A percentile compares a stretch with the other conserved stretches of the same genome.
Conservation (phyloP, 306 rosid species). For the Pachyrhizus erosus region DNA sequence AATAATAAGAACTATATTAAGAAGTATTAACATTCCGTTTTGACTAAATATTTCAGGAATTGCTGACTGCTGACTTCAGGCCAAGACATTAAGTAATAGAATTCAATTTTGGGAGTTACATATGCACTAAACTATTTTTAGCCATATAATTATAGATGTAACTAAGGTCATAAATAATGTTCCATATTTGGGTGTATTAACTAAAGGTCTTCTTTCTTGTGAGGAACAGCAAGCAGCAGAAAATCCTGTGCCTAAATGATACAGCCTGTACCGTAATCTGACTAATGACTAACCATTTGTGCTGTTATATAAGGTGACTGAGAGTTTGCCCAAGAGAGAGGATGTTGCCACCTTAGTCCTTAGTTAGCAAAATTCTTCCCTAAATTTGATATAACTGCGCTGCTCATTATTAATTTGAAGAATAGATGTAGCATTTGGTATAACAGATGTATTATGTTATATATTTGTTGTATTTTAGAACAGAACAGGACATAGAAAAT, state of each 20-base stretch:
- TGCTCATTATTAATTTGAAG: not conserved
- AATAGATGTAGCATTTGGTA: not conserved
- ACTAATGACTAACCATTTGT: too few species aligned
- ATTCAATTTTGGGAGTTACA: constrained; percentile 14
- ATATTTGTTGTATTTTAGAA: not conserved
- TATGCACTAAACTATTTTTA: not conserved
- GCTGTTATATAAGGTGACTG: too few species aligned
- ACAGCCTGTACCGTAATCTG: not conserved
- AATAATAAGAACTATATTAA: too few species aligned
- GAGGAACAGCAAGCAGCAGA: too few species aligned
- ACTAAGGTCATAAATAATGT: constrained; percentile 10
- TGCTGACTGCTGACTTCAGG: not conserved
- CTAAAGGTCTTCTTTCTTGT: too few species aligned
- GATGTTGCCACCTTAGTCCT: too few species aligned
- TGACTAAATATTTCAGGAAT: not conserved
- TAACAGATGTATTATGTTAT: not conserved
- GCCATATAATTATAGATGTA: not conserved
- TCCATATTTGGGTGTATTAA: not conserved
- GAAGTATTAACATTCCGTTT: not conserved
- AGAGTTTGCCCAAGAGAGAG: too few species aligned
- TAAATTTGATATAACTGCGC: too few species aligned
- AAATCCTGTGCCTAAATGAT: not conserved
- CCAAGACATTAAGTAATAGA: not conserved
- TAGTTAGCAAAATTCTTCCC: too few species aligned
- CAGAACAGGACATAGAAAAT: not conserved